Base-by-base conservation (phyloP, 805 yeast genomes). In the Ogataea nakhonphanomensis region DNA sequence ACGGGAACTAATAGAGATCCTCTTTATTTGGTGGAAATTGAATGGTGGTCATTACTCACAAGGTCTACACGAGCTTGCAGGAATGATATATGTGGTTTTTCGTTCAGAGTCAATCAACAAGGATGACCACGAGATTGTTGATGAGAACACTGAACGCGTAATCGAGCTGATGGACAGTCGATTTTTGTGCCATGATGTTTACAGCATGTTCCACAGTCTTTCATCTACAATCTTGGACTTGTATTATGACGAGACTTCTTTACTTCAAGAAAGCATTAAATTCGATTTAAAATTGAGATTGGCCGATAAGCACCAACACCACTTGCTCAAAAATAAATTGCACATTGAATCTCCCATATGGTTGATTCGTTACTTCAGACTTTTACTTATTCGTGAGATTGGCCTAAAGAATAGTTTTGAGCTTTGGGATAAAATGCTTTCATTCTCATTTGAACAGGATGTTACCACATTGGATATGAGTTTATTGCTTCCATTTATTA, bases 61-160 rank as follows among this genome's bases (percentile, higher is more conserved):
- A 52, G 81, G 81, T 1, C 53, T 74, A 35, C 81, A 76, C 57
- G 81, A 76, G 51, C 58, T 76, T 4, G 57, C 70, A 37, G 81
- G 80, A 1, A 51, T 75, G 39, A 61, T 76, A 7, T 74, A 64
- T 50, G 58, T 70, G 13, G 65, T 64, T 37, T 42, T 76, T 14
- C 48, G 54, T 25, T 50, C 55, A 7, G 81, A 76, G 45, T 53
- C 70, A 3, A 51, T 52, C 2, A 39, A 49, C 27, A 35, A 38
- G 30, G 14, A 29, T 10, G 9, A 9, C 14, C 17, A 41, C 4
- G 33, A 29, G 11, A 36, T 32, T 9, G 57, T 62, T 22, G 50
- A 46, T n/a, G n/a, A 4, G 8, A 34, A 24, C 21, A 34, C 29
- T 12, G 3, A 7, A 29, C 53, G 56, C 30, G 65, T 74, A 6